phyloP scores from a whole-genome alignment of 179 eudicot species.

The Silene vulgaris region DNA sequence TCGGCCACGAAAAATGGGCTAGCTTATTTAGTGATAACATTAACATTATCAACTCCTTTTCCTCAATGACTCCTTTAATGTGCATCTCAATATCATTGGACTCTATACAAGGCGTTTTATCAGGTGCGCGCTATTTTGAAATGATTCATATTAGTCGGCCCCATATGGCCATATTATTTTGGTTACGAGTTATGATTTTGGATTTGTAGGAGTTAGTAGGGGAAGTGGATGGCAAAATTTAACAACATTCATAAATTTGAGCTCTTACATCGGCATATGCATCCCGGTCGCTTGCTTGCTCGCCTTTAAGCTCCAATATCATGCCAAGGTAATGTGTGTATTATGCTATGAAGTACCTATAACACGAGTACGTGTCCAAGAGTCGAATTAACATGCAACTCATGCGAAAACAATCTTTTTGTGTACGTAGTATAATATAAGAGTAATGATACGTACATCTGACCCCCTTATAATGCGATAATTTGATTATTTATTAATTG shows the following conservation, averaged over 20 bases:
- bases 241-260: conserved; percentile 47
- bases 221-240: conserved; percentile 84
- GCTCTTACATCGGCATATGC: conserved; percentile 18
- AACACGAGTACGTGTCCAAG: not conserved
- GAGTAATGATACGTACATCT: no score
- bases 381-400: no score
- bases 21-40: conserved; percentile 51
- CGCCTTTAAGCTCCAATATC: conserved; percentile 10
- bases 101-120: conserved; percentile 61
- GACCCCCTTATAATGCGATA: no score
- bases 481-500: not conserved
- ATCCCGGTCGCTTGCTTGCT: conserved; percentile 20
- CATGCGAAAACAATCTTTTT: no score
- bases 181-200: not conserved
- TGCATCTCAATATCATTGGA: conserved; percentile 49
- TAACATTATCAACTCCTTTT: conserved; percentile 35
- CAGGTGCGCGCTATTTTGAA: conserved; percentile 37
- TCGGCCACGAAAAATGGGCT: conserved; percentile 68
- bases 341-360: not conserved
- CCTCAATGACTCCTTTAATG: conserved; percentile 54
- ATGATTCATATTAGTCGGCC: no score
- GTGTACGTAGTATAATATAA: no score
- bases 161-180: no score
- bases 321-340: conserved; percentile 8
- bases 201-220: conserved; percentile 61